Evolutionary conservation across 352 stramenopile genomes (phyloP).

Genomic region (Phytophthora constricta): DNA sequence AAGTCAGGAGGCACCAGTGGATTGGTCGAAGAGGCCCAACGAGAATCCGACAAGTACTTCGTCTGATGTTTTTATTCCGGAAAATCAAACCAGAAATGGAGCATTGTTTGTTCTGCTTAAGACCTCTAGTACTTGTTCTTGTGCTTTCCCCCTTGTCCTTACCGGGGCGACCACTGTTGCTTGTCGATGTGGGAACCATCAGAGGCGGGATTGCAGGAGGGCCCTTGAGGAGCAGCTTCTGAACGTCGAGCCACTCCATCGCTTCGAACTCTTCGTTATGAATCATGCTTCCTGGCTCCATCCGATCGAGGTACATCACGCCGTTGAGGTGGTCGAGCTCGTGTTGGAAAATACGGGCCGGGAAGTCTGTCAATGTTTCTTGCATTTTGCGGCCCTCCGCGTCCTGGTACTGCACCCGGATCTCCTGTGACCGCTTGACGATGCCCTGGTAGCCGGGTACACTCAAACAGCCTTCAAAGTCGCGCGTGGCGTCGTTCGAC

Average conservation of each 20-base stretch:
- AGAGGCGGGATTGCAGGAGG: constrained; percentile 32
- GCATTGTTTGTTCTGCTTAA: neutral
- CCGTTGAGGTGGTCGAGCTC: constrained; percentile 84
- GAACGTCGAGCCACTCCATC: constrained; percentile 64
- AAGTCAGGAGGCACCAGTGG: constrained; percentile 5
- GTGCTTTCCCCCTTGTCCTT: constrained; percentile 30
- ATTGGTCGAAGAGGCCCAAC: constrained; percentile 26
- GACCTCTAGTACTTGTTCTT: constrained; percentile 36
- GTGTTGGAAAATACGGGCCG: constrained; percentile 87
- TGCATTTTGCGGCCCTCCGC: constrained; percentile 53
- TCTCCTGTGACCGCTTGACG: constrained; percentile 62
- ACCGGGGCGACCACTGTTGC: constrained; percentile 3
- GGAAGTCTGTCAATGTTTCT: constrained; percentile 73
- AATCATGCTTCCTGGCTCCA: constrained; percentile 74
- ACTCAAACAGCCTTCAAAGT: constrained; percentile 89
- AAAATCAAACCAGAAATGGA: constrained; percentile 2
- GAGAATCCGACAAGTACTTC: constrained; percentile 40
- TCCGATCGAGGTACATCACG: constrained; percentile 77
- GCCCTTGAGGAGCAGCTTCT: constrained; percentile 60
- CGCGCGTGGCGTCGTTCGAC: constrained; percentile 59
- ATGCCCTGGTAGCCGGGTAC: constrained; percentile 84
- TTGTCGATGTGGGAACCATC: constrained; percentile 21
- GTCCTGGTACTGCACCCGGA: constrained; percentile 73
- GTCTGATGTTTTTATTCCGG: constrained; percentile 34
- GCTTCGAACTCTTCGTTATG: constrained; percentile 85